These are phyloP conservation scores for Pleodorina starrii DNA, from an alignment of 139 green algal species.

Conservation along the genomic window DNA sequence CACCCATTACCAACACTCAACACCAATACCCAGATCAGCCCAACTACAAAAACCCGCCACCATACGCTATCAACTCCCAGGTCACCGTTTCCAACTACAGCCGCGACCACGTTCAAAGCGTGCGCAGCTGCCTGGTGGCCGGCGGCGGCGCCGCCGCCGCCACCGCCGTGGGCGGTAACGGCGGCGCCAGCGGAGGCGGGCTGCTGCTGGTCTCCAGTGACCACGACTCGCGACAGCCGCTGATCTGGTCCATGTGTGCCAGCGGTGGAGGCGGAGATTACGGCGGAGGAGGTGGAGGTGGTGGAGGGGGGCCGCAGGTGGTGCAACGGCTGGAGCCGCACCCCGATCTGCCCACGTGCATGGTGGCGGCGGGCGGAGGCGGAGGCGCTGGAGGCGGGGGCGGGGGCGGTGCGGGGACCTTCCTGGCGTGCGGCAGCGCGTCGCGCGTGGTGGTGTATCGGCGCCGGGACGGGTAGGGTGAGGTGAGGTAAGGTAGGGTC, in stretches of 20 bases:
- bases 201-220: conserved; percentile 27
- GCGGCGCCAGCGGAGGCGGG: background rate
- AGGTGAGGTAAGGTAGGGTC: background rate
- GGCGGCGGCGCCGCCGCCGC: background rate
- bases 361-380: background rate
- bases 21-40: no score
- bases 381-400: background rate
- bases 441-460: conserved; percentile 8
- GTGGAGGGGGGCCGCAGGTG: background rate
- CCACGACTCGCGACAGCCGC: background rate
- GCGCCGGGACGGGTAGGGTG: background rate
- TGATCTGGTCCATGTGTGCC: conserved; percentile 6
- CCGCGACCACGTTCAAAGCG: background rate
- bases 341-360: background rate
- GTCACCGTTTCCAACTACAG: background rate
- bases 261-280: background rate
- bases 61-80: no score
- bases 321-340: conserved; percentile 3
- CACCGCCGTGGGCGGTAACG: background rate
- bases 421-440: conserved; percentile 3
- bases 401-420: no score
- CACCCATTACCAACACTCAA: no score
- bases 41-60: no score
- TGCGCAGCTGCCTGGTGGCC: conserved; percentile 39
- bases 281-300: background rate